A percentile compares a stretch with the other conserved stretches of the same genome.
Conservation (phyloP, 441 rosid species). For the Erodium texanum region DNA sequence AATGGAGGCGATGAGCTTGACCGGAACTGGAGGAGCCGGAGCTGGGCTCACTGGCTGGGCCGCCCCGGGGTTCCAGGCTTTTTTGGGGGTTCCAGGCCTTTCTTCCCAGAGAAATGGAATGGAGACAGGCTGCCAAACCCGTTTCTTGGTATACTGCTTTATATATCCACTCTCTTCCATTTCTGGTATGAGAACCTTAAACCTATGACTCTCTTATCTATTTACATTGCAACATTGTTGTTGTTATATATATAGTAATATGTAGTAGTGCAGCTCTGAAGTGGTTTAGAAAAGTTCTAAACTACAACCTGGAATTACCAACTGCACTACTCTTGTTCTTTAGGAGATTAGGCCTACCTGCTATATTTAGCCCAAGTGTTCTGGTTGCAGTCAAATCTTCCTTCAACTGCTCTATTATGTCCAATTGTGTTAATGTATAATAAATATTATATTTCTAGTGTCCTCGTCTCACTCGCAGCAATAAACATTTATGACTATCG, state of each 20-base stretch:
- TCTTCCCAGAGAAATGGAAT: constrained; percentile 84
- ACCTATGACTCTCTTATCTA: neutral
- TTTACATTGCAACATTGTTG: neutral
- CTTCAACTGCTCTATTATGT: constrained; percentile 1
- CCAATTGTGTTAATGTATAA: neutral
- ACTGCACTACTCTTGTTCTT: neutral
- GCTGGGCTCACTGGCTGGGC: constrained; percentile 14
- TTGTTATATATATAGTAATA: neutral
- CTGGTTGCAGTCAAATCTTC: neutral
- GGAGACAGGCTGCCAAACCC: constrained; percentile 51
- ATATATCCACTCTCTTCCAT: constrained; percentile 29
- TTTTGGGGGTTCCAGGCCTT: constrained; percentile 67
- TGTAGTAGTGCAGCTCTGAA: no score
- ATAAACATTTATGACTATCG: no score
- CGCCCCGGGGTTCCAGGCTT: constrained; percentile 52
- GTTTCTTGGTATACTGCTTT: constrained; percentile 28
- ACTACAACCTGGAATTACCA: neutral
- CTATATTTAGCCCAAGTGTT: neutral
- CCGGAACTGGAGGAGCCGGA: constrained; percentile 25
- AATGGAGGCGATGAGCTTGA: constrained; percentile 56
- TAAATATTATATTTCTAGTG: neutral
- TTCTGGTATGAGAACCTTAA: constrained; percentile 4
- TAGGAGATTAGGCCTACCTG: neutral
- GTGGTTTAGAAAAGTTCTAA: neutral
- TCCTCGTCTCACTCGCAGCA: no score